phyloP scores from a whole-genome alignment of 78 protist genomes.

The Dictyostelium purpureum region DNA sequence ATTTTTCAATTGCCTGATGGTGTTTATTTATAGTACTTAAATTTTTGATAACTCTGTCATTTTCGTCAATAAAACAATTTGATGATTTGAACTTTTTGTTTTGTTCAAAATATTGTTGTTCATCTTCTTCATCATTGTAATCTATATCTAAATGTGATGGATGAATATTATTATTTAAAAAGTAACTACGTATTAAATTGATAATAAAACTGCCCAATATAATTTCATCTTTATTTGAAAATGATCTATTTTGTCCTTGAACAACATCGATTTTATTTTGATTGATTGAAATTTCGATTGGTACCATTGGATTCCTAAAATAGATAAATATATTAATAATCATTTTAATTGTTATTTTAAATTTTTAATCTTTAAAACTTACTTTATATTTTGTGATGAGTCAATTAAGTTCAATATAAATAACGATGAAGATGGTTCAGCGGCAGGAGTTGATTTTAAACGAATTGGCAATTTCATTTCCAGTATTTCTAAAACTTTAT shows the following conservation, averaged over 20 bases:
- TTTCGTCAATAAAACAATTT: neutral
- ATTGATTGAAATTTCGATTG: conserved; percentile 29
- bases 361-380: neutral
- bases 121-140: neutral
- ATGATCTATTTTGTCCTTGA: conserved; percentile 46
- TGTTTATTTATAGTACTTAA: neutral
- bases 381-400: neutral
- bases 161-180: conserved; percentile 1
- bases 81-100: neutral
- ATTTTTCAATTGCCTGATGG: neutral
- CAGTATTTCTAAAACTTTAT: conserved; percentile 12
- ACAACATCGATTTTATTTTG: conserved; percentile 32
- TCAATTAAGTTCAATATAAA: conserved; percentile 36
- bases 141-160: neutral
- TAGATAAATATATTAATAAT: neutral
- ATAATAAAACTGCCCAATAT: conserved; percentile 37
- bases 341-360: neutral
- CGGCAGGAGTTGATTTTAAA: conserved; percentile 31
- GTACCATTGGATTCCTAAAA: conserved; percentile 26
- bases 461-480: conserved; percentile 33
- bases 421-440: neutral
- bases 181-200: conserved; percentile 5
- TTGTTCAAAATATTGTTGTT: neutral
- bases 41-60: neutral
- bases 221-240: conserved; percentile 12